Percentiles rank a stretch among this genome's conserved stretches.
These are phyloP conservation scores for Stagonosporopsis vannaccii DNA, from an alignment of 2,329 filamentous ascomycete genomes.

Conservation along the genomic window DNA sequence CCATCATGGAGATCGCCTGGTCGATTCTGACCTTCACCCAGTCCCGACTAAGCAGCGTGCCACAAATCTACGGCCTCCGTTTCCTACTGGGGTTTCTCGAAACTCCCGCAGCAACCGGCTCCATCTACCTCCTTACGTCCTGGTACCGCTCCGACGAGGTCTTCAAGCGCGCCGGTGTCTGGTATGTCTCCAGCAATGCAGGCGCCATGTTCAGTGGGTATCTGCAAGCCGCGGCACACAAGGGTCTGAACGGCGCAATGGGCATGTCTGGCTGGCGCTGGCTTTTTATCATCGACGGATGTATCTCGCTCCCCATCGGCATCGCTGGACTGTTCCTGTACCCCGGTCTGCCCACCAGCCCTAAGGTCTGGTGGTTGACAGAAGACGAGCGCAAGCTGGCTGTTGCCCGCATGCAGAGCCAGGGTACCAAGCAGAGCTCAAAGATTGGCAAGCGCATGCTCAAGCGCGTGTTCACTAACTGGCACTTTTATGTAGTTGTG, in stretches of 20 bases:
- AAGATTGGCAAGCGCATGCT: slow-evolving; percentile 54
- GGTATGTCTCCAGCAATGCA: slow-evolving; percentile 59
- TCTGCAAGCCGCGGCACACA: slow-evolving; percentile 60
- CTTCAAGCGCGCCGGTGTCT: slow-evolving; percentile 61
- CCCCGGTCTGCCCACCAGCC: slow-evolving; percentile 58
- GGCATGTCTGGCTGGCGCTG: slow-evolving; percentile 52
- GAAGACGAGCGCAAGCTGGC: slow-evolving; percentile 35
- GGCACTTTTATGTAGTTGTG: slow-evolving; percentile 59
- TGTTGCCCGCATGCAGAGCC: slow-evolving; percentile 30
- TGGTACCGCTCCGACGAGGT: slow-evolving; percentile 53
- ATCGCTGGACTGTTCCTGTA: slow-evolving; percentile 61
- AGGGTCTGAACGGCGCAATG: slow-evolving; percentile 54
- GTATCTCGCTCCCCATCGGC: slow-evolving; percentile 63
- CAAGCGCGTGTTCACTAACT: slow-evolving; percentile 52
- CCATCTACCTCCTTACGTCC: slow-evolving; percentile 37
- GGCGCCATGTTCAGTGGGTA: slow-evolving; percentile 63
- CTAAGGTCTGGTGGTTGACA: slow-evolving; percentile 57
- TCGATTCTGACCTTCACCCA: slow-evolving; percentile 45
- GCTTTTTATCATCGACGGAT: slow-evolving; percentile 64
- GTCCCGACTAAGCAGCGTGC: slow-evolving; percentile 38
- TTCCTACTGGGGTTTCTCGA: slow-evolving; percentile 43
- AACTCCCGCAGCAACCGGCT: slow-evolving; percentile 37
- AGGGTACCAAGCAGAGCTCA: slow-evolving; percentile 42
- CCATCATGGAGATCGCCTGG: slow-evolving; percentile 46
- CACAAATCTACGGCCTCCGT: slow-evolving; percentile 44